Percentiles rank a stretch among this genome's conserved stretches.
Conservation (phyloP, 192 early-diverging fungal species). For the Lunasporangiospora selenospora region DNA sequence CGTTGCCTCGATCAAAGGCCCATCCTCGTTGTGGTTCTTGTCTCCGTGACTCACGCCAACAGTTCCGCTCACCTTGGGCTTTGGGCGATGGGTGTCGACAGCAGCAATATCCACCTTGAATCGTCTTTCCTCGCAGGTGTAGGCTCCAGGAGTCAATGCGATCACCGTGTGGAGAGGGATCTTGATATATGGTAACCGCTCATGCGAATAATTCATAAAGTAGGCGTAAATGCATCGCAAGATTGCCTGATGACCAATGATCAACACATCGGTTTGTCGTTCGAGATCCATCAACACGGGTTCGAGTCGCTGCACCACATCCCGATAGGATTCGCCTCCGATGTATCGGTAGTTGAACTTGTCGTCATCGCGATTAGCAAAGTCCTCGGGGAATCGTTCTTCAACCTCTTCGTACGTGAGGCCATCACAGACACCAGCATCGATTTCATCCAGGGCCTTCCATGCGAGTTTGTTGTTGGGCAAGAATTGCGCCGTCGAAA, state of each 20-base stretch:
- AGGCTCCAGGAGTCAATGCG: slow-evolving; percentile 93
- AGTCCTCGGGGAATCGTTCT: slow-evolving; percentile 86
- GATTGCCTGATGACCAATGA: slow-evolving; percentile 95
- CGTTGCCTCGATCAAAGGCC: too few relatives aligned
- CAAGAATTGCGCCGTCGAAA: slow-evolving; percentile 78
- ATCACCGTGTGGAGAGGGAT: slow-evolving; percentile 96
- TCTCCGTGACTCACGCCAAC: too few relatives aligned
- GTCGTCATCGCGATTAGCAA: slow-evolving; percentile 88
- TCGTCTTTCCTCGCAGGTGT: slow-evolving; percentile 88
- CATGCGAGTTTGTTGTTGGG: slow-evolving; percentile 87
- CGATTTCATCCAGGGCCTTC: slow-evolving; percentile 95
- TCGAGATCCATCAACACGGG: slow-evolving; percentile 98
- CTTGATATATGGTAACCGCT: slow-evolving; percentile 95
- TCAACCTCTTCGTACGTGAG: slow-evolving; percentile 98
- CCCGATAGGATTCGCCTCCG: slow-evolving; percentile 84
- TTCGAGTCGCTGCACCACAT: slow-evolving; percentile 91
- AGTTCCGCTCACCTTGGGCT: too few relatives aligned
- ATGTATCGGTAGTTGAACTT: slow-evolving; percentile 88
- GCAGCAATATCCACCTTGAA: slow-evolving; percentile 92
- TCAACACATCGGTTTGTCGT: slow-evolving; percentile 91
- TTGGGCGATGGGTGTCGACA: slow-evolving; percentile 90
- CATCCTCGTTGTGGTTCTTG: too few relatives aligned
- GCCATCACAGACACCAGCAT: slow-evolving; percentile 95
- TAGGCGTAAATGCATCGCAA: slow-evolving; percentile 95
- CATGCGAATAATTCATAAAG: slow-evolving; percentile 87